A percentile compares a stretch with the other conserved stretches of the same genome.
Conservation (phyloP, 2,329 filamentous ascomycete species). For the Hymenoscyphus linearis region DNA sequence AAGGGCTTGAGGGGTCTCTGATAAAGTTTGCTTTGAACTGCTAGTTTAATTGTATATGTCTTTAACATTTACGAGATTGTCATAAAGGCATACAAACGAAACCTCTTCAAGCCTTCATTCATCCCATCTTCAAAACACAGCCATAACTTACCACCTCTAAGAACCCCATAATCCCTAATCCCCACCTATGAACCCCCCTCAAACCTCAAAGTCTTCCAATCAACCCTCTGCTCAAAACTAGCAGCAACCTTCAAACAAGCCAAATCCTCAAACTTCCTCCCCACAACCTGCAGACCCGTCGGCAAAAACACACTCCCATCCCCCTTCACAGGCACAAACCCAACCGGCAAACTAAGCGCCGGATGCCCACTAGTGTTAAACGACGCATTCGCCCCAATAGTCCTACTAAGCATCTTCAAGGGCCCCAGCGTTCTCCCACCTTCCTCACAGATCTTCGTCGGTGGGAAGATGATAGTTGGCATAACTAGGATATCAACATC, state of each 20-base stretch:
- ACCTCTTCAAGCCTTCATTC: too few relatives aligned
- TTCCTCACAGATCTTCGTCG: constrained; percentile 37
- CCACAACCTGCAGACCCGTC: constrained; percentile 51
- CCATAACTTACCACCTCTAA: too few relatives aligned
- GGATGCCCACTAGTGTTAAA: constrained; percentile 55
- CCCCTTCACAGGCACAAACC: constrained; percentile 39
- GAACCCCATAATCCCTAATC: not conserved
- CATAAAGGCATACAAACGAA: too few relatives aligned
- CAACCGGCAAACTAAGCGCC: constrained; percentile 46
- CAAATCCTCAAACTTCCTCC: constrained; percentile 46
- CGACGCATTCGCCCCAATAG: constrained; percentile 48
- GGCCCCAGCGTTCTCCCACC: constrained; percentile 12
- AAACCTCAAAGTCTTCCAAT: constrained; percentile 36
- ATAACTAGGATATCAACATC: constrained; percentile 42
- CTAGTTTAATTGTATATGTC: too few relatives aligned
- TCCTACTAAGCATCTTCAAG: constrained; percentile 26
- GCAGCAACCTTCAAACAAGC: constrained; percentile 39
- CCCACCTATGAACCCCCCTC: not conserved
- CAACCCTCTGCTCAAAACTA: constrained; percentile 41
- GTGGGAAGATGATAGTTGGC: constrained; percentile 39
- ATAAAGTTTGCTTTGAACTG: too few relatives aligned
- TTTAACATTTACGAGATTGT: too few relatives aligned
- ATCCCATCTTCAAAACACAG: too few relatives aligned
- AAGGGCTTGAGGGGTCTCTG: too few relatives aligned
- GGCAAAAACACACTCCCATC: constrained; percentile 39